phyloP scores from a whole-genome alignment of 129 eudicot genomes.

The Calendula officinalis region DNA sequence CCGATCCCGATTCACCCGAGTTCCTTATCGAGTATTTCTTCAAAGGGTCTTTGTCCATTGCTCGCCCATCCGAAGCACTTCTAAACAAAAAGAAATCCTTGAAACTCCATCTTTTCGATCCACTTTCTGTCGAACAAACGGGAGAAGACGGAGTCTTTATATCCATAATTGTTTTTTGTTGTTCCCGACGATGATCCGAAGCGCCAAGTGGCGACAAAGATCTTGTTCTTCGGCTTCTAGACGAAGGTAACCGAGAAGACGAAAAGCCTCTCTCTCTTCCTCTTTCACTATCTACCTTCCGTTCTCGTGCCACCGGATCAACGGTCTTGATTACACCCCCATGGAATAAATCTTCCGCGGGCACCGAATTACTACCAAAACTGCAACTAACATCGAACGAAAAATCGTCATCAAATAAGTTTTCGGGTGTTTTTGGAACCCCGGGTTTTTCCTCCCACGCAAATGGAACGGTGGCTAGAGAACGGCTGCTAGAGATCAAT shows the following conservation, averaged over 20 bases:
- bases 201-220: slow-evolving; percentile 69
- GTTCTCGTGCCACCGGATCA: neutral
- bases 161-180: neutral
- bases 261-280: slow-evolving; percentile 56
- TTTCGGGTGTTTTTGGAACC: slow-evolving; percentile 16
- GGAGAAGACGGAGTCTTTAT: slow-evolving; percentile 8
- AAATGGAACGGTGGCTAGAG: slow-evolving; percentile 31
- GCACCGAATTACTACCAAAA: slow-evolving; percentile 24
- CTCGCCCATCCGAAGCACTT: slow-evolving; percentile 88
- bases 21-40: slow-evolving; percentile 49
- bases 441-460: slow-evolving; percentile 56
- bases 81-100: slow-evolving; percentile 76
- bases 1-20: slow-evolving; percentile 29
- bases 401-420: slow-evolving; percentile 41
- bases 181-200: slow-evolving; percentile 33
- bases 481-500: neutral
- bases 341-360: slow-evolving; percentile 61
- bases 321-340: slow-evolving; percentile 54
- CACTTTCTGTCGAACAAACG: slow-evolving; percentile 14
- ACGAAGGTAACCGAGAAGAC: slow-evolving; percentile 34
- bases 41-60: slow-evolving; percentile 65
- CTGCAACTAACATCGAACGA: slow-evolving; percentile 50
- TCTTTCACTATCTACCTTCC: slow-evolving; percentile 37
- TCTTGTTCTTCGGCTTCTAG: slow-evolving; percentile 56
- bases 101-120: slow-evolving; percentile 56